Conservation (phyloP, 1,284 basidiomycete species). For the Trametes hirsuta region DNA sequence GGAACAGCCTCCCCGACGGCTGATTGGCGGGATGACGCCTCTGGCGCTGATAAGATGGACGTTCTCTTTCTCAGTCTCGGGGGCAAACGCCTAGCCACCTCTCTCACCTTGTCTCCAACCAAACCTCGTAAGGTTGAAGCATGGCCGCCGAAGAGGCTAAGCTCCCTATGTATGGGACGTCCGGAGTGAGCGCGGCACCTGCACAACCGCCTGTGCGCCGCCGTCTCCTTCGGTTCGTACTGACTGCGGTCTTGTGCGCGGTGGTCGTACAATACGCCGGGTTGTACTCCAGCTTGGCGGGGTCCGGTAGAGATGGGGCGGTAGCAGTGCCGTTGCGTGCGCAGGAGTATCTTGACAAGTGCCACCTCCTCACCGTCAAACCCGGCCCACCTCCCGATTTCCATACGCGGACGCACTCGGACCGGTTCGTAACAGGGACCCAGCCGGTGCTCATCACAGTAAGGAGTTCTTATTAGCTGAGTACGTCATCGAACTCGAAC, state of each 20-base stretch:
- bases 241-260: not conserved
- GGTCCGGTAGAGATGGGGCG: not conserved
- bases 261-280: conserved; percentile 1
- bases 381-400: conserved; percentile 52
- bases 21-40: not conserved
- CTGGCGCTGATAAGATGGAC: not conserved
- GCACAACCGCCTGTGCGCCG: not conserved
- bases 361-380: conserved; percentile 40
- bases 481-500: too few relatives aligned
- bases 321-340: conserved; percentile 31
- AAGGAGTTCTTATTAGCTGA: not conserved
- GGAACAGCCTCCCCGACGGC: not conserved
- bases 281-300: not conserved
- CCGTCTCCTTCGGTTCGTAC: not conserved
- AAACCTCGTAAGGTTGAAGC: not conserved
- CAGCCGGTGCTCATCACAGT: conserved; percentile 48
- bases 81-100: not conserved
- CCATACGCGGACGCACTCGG: conserved; percentile 54
- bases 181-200: not conserved
- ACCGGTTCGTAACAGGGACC: conserved; percentile 69
- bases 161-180: conserved; percentile 2
- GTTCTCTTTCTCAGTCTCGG: not conserved
- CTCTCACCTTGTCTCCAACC: not conserved
- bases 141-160: not conserved
- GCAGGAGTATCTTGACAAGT: conserved; percentile 38